A percentile compares a stretch with the other conserved stretches of the same genome.
Evolutionary conservation across 2,329 filamentous ascomycete genomes (phyloP).

Genomic region (Amylocarpus encephaloides): DNA sequence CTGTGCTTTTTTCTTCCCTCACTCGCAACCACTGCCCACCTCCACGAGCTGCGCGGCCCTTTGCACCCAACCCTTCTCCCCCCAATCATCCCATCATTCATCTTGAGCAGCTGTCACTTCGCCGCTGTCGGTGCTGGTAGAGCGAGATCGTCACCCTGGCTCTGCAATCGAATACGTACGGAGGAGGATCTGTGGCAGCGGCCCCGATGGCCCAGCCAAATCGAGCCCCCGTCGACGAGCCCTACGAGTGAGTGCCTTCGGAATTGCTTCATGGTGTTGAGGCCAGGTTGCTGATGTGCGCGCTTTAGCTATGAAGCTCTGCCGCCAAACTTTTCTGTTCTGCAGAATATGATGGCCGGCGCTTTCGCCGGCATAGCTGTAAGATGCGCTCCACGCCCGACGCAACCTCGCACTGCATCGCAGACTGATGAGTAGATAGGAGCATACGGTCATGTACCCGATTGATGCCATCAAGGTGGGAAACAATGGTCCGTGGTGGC

Average conservation of each 20-base stretch:
- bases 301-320: conserved; percentile 74
- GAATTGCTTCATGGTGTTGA: conserved; percentile 1
- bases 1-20: background rate
- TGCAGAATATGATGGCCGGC: conserved; percentile 92
- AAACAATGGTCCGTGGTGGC: conserved; percentile 3
- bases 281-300: conserved; percentile 18
- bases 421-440: conserved; percentile 45
- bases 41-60: background rate
- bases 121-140: background rate
- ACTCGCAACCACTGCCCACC: background rate
- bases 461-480: conserved; percentile 93
- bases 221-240: conserved; percentile 55
- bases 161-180: conserved; percentile 53
- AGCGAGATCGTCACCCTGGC: conserved; percentile 48
- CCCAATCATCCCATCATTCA: background rate
- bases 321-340: conserved; percentile 86
- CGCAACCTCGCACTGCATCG: conserved; percentile 18
- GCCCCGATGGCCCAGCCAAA: conserved; percentile 63
- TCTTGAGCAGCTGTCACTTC: background rate
- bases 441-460: conserved; percentile 98
- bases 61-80: background rate
- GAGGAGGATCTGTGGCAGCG: conserved; percentile 60
- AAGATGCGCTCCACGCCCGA: conserved; percentile 11
- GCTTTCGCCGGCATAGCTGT: conserved; percentile 71
- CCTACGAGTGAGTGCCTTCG: conserved; percentile 52